These are phyloP conservation scores for Clitoria ternatea DNA, from an alignment of 306 rosid species.

Conservation along the genomic window DNA sequence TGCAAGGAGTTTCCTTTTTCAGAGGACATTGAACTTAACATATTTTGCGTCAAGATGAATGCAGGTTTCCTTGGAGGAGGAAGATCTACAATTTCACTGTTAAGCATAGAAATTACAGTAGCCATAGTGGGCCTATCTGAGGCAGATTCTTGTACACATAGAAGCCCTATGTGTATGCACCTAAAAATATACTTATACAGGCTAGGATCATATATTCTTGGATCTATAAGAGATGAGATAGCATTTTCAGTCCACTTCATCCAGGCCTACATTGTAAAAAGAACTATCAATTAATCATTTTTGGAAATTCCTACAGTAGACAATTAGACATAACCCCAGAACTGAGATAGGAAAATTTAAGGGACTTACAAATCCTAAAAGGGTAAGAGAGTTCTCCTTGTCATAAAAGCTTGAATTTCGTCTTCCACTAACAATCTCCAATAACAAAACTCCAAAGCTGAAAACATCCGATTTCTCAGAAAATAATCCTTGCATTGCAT, in stretches of 20 bases:
- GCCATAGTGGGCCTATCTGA: conserved; percentile 21
- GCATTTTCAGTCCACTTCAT: conserved; percentile 14
- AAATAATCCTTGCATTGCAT: conserved; percentile 23
- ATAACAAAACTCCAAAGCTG: conserved; percentile 22
- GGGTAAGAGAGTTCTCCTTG: neutral
- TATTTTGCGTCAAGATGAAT: neutral
- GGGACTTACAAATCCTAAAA: conserved; percentile 23
- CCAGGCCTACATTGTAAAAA: conserved; percentile 26
- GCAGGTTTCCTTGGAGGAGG: conserved; percentile 20
- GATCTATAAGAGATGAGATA: conserved; percentile 9
- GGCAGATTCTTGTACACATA: conserved; percentile 20
- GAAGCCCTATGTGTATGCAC: conserved; percentile 23
- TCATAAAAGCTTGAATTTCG: conserved; percentile 14
- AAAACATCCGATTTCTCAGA: conserved; percentile 27
- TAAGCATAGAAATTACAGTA: conserved; percentile 10
- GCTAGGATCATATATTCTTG: neutral
- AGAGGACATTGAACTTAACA: neutral
- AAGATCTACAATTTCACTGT: conserved; percentile 10
- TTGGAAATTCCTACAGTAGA: neutral
- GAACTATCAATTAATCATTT: neutral
- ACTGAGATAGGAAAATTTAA: neutral
- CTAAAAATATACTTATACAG: neutral
- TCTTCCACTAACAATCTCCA: conserved; percentile 29
- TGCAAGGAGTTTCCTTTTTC: neutral
- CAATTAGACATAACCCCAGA: neutral